Evolutionary conservation across 495 filamentous ascomycete species (phyloP).

Genomic region (Penicillium diatomitis): DNA sequence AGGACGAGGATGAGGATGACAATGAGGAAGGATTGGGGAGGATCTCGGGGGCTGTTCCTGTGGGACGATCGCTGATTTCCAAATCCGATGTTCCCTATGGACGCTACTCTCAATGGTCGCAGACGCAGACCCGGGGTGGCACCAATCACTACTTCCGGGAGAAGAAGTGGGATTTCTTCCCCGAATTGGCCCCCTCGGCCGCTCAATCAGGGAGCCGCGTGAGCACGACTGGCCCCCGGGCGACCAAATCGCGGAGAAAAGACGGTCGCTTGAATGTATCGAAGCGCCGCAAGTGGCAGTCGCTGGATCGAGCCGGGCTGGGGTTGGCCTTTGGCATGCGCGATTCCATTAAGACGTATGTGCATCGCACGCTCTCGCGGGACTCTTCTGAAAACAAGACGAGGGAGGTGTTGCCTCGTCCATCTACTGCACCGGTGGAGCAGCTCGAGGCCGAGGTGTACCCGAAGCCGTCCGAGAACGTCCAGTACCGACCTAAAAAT

Average conservation of each 20-base stretch:
- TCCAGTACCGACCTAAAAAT: not conserved
- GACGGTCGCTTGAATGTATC: conserved; percentile 19
- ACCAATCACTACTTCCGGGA: conserved; percentile 40
- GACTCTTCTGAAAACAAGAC: conserved; percentile 16
- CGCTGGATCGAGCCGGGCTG: conserved; percentile 16
- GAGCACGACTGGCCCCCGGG: conserved; percentile 1
- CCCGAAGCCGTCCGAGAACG: not conserved
- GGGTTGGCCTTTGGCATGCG: conserved; percentile 23
- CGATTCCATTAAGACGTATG: conserved; percentile 31
- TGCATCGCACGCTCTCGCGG: conserved; percentile 24
- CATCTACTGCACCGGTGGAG: conserved; percentile 11
- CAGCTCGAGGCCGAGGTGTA: not conserved
- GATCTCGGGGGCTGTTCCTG: too few relatives aligned
- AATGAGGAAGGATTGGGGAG: too few relatives aligned
- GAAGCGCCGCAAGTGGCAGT: conserved; percentile 17
- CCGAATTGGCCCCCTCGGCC: conserved; percentile 30
- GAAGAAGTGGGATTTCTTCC: conserved; percentile 43
- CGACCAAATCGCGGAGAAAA: conserved; percentile 16
- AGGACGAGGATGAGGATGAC: too few relatives aligned
- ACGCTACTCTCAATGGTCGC: conserved; percentile 15
- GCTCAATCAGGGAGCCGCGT: conserved; percentile 9
- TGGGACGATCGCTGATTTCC: not conserved
- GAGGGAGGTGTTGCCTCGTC: conserved; percentile 11
- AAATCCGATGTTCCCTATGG: conserved; percentile 21
- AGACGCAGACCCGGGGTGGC: conserved; percentile 10